These are phyloP conservation scores for Vitis cinerea DNA, from an alignment of 164 flowering plant species.

Conservation along the genomic window DNA sequence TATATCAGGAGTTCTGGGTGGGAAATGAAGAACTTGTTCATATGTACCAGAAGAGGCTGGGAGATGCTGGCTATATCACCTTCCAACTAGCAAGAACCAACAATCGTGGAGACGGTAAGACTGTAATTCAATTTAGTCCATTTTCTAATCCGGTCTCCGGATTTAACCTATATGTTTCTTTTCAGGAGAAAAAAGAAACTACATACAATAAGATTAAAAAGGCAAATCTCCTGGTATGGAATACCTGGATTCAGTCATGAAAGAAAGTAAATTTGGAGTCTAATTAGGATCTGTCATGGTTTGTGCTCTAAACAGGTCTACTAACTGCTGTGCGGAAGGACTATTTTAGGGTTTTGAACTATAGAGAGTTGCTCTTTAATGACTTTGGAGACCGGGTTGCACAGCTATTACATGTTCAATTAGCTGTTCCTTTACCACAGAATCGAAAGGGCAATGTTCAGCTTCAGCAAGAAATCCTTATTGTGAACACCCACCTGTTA, in stretches of 20 bases:
- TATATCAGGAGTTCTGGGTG: constrained; percentile 85
- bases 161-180: not conserved
- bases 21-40: constrained; percentile 87
- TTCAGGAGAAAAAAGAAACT: not conserved
- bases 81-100: constrained; percentile 89
- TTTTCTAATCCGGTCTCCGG: not conserved
- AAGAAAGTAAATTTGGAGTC: no score
- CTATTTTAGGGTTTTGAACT: constrained; percentile 63
- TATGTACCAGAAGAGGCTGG: constrained; percentile 79
- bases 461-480: constrained; percentile 67
- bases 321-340: constrained; percentile 86
- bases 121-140: not conserved
- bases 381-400: constrained; percentile 97
- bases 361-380: constrained; percentile 67
- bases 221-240: no score
- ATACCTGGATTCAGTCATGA: no score
- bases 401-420: constrained; percentile 80
- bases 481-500: constrained; percentile 88
- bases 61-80: constrained; percentile 74
- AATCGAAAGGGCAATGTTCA: constrained; percentile 29
- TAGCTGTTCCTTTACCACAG: constrained; percentile 51
- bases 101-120: constrained; percentile 91
- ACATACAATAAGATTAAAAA: no score
- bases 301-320: constrained; percentile 50
- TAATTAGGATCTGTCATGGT: not conserved